Conservation (phyloP, 805 yeast genomes). For the Sugiyamaella americana region DNA sequence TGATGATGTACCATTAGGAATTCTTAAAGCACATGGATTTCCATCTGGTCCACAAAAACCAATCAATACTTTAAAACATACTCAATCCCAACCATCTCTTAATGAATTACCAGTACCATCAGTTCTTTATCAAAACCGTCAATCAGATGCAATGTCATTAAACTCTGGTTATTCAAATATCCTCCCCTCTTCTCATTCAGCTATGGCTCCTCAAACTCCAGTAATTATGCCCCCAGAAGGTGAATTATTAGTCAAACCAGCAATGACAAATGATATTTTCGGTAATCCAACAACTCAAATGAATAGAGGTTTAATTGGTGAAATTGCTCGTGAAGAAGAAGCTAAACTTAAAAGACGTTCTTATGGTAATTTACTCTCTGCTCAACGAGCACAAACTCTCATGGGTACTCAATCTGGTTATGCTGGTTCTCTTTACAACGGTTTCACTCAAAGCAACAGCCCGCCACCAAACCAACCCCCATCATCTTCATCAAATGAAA, state of each 20-base stretch:
- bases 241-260: neutral
- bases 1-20: slow-evolving; percentile 38
- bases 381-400: slow-evolving; percentile 14
- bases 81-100: slow-evolving; percentile 17
- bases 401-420: slow-evolving; percentile 4
- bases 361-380: slow-evolving; percentile 11
- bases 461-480: slow-evolving; percentile 1
- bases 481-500: slow-evolving; percentile 13
- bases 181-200: slow-evolving; percentile 14
- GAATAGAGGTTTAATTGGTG: slow-evolving; percentile 36
- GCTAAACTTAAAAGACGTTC: slow-evolving; percentile 28
- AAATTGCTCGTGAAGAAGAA: slow-evolving; percentile 36
- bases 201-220: neutral
- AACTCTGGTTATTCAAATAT: slow-evolving; percentile 13
- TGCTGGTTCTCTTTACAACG: slow-evolving; percentile 13
- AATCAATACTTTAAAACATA: slow-evolving; percentile 13
- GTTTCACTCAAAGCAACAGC: slow-evolving; percentile 6
- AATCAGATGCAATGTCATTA: neutral
- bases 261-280: neutral
- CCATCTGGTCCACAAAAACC: slow-evolving; percentile 22
- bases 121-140: neutral
- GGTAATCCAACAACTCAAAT: slow-evolving; percentile 12
- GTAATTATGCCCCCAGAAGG: neutral
- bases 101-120: neutral
- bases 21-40: slow-evolving; percentile 36